Percentiles rank a stretch among this genome's conserved stretches.
Conservation (phyloP, 1,284 basidiomycete genomes). For the Nidula niveotomentosa region DNA sequence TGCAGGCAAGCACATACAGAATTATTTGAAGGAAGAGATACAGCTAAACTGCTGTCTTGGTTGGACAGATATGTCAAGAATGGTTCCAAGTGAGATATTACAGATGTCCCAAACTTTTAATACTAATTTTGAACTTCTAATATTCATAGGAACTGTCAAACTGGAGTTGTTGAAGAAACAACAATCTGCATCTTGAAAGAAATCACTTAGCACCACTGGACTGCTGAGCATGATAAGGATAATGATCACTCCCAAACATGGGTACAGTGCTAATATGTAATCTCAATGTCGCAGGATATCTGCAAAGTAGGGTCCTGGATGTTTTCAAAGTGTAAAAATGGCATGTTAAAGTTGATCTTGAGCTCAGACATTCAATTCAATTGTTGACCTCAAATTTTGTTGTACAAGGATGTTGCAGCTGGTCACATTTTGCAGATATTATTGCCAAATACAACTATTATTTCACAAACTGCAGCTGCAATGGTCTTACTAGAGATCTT, state of each 20-base stretch:
- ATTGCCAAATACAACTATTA: too few species aligned
- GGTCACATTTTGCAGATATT: too few species aligned
- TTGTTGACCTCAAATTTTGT: too few species aligned
- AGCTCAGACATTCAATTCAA: not conserved
- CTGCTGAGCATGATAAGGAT: not conserved
- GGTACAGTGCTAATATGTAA: not conserved
- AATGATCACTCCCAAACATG: not conserved
- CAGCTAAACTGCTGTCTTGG: constrained; percentile 8
- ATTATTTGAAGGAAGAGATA: constrained; percentile 4
- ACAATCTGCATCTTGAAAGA: not conserved
- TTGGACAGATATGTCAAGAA: constrained; percentile 2
- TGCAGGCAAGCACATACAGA: constrained; percentile 8
- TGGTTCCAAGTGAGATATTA: not conserved
- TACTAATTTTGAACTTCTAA: too few species aligned
- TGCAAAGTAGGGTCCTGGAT: not conserved
- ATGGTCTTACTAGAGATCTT: too few species aligned
- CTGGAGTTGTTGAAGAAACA: too few species aligned
- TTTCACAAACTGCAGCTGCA: too few species aligned
- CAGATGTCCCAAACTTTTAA: too few species aligned
- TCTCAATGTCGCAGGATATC: not conserved
- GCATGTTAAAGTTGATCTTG: too few species aligned
- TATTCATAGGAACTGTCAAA: not conserved
- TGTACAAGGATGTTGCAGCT: not conserved
- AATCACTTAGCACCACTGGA: not conserved
- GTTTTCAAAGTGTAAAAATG: not conserved